Evolutionary conservation across 257 asterid genomes (phyloP).

Genomic region (Penstemon davidsonii): DNA sequence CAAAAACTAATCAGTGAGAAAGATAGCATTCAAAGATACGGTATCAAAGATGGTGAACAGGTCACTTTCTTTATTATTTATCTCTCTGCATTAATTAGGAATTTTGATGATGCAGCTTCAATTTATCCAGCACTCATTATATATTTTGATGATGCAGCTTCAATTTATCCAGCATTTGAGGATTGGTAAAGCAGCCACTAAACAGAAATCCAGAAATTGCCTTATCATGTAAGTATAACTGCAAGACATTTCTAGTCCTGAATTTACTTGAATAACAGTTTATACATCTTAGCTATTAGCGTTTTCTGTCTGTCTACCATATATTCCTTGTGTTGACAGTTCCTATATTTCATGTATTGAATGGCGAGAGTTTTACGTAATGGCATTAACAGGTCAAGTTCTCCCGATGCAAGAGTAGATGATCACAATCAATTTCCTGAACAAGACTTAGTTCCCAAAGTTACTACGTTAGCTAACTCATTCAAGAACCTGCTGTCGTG

Average conservation of each 20-base stretch:
- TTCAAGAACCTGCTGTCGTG: conserved; percentile 39
- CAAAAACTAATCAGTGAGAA: conserved; percentile 45
- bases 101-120: conserved; percentile 42
- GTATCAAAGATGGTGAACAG: conserved; percentile 68
- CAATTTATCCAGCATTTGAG: conserved; percentile 52
- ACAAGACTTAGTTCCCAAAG: conserved; percentile 28
- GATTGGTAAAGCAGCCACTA: conserved; percentile 36
- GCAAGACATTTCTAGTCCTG: not conserved
- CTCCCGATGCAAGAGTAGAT: conserved; percentile 7
- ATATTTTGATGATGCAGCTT: conserved; percentile 40
- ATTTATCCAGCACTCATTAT: conserved; percentile 33
- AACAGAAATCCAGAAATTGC: conserved; percentile 29
- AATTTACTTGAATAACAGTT: too few species aligned
- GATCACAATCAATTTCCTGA: not conserved
- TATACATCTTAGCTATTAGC: too few species aligned
- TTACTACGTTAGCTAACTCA: conserved; percentile 32
- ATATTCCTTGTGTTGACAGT: too few species aligned
- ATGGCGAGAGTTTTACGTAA: too few species aligned
- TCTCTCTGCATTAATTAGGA: too few species aligned
- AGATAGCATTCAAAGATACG: conserved; percentile 41
- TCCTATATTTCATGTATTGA: too few species aligned
- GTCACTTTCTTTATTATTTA: conserved; percentile 20
- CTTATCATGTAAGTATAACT: conserved; percentile 28
- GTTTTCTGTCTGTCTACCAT: too few species aligned
- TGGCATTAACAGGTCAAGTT: conserved; percentile 18